Evolutionary conservation across 352 stramenopile genomes (phyloP).

Genomic region (Blastocystis hominis): DNA sequence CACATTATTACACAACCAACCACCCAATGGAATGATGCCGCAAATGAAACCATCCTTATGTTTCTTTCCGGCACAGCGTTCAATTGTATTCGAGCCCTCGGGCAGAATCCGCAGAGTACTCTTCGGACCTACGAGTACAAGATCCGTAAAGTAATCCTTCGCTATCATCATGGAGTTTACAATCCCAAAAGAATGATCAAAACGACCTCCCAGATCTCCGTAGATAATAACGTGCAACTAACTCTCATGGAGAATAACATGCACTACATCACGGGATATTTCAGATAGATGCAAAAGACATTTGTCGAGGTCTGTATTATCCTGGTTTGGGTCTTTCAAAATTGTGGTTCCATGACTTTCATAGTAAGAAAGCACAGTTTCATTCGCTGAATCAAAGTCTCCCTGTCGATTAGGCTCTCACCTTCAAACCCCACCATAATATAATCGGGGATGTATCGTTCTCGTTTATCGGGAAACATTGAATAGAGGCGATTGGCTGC

Average conservation of each 20-base stretch:
- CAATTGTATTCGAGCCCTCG: neutral
- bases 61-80: neutral
- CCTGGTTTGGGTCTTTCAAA: constrained; percentile 52
- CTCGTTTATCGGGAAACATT: constrained; percentile 37
- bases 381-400: constrained; percentile 32
- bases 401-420: neutral
- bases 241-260: neutral
- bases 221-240: constrained; percentile 34
- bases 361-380: neutral
- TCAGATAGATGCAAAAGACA: constrained; percentile 49
- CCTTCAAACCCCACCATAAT: neutral
- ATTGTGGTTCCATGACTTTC: neutral
- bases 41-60: constrained; percentile 18
- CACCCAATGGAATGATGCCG: constrained; percentile 41
- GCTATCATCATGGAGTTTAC: constrained; percentile 42
- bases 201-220: constrained; percentile 54
- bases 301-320: constrained; percentile 56
- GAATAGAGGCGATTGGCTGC: constrained; percentile 15
- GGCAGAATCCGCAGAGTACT: neutral
- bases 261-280: neutral
- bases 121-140: constrained; percentile 17
- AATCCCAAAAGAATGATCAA: constrained; percentile 55
- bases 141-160: constrained; percentile 19
- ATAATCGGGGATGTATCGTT: constrained; percentile 54
- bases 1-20: neutral